Base-by-base conservation (phyloP, 2,329 filamentous ascomycete genomes). In the Cladosporium colombiae region DNA sequence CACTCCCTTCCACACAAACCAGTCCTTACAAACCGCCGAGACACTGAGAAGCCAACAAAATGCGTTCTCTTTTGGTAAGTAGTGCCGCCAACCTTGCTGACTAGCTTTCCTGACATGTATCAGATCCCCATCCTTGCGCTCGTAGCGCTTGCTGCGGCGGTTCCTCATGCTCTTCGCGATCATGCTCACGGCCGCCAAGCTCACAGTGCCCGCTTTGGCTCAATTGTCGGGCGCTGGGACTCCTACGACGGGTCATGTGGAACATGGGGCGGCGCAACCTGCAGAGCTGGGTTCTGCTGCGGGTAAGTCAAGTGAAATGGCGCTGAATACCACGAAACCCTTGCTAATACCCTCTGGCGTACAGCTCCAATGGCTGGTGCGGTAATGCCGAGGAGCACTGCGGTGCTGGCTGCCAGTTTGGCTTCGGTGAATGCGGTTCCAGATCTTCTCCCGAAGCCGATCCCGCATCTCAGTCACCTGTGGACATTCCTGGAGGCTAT, bases 381-480 rank as follows among this genome's bases (percentile, higher is more conserved):
- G 71, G 71, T n/a, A 61, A 53, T 23, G 64, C 59, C 25, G 55
- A 16, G 27, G 65, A 65, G 23, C 69, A 70, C 68, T 73, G 70
- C 64, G 69, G 67, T 25, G 57, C 61, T 37, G 72, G 71, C 14
- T 74, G 71, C 66, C 72, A 74, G 58, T 62, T 69, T 52, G 67
- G 66, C 7, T 74, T 71, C 53, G 72, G 71, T 25, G 58, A 65
- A 6, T 73, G 71, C 55, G 62, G 65, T 18, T 21, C 61, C 16
- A 16, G n/a, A 13, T 27, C 50, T 13, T 56, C 61, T n/a, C 18
- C 55, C 29, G 29, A 49, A 25, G 10, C 37, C 21, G 31, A 1
- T 29, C 27, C 50, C 2, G 25, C 50, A 18, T 46, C 40, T 21
- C 40, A 3, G 40, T 13, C 40, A 46, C 40, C 40, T 6, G 8